Percentiles rank a stretch among this genome's conserved stretches.
Evolutionary conservation across 345 rosid genomes (phyloP).

Genomic region (Boechera divaricarpa): DNA sequence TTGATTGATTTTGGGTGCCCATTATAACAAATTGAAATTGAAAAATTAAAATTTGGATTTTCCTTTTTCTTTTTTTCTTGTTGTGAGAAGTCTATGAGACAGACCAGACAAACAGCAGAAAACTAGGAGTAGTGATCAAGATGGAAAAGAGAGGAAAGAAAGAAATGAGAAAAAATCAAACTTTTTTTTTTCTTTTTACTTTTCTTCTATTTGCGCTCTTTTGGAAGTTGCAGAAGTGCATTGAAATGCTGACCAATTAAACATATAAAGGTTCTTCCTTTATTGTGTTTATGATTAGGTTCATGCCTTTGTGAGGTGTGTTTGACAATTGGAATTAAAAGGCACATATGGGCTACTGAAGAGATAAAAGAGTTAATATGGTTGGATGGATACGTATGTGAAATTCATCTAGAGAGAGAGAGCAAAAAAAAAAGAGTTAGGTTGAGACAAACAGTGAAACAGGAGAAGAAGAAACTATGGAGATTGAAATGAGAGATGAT

Average conservation of each 20-base stretch:
- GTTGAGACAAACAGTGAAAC: slow-evolving; percentile 30
- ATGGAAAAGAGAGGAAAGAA: slow-evolving; percentile 20
- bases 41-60: slow-evolving; percentile 40
- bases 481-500: slow-evolving; percentile 8
- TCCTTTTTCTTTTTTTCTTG: slow-evolving; percentile 12
- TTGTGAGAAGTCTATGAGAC: slow-evolving; percentile 29
- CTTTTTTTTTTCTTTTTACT: not conserved
- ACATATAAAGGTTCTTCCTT: slow-evolving; percentile 29
- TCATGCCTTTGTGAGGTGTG: slow-evolving; percentile 55
- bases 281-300: slow-evolving; percentile 34
- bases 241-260: slow-evolving; percentile 48
- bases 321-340: slow-evolving; percentile 51
- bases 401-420: slow-evolving; percentile 2
- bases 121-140: slow-evolving; percentile 42
- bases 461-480: slow-evolving; percentile 32
- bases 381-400: slow-evolving; percentile 22
- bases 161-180: not conserved
- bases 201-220: slow-evolving; percentile 43
- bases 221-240: slow-evolving; percentile 81
- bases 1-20: slow-evolving; percentile 42
- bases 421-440: not conserved
- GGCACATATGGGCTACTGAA: slow-evolving; percentile 17
- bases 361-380: not conserved
- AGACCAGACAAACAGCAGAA: slow-evolving; percentile 44
- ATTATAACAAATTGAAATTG: slow-evolving; percentile 26